Percentiles rank a stretch among this genome's conserved stretches.
Evolutionary conservation across 495 filamentous ascomycete genomes (phyloP).

Genomic region (Penicillium diatomitis): DNA sequence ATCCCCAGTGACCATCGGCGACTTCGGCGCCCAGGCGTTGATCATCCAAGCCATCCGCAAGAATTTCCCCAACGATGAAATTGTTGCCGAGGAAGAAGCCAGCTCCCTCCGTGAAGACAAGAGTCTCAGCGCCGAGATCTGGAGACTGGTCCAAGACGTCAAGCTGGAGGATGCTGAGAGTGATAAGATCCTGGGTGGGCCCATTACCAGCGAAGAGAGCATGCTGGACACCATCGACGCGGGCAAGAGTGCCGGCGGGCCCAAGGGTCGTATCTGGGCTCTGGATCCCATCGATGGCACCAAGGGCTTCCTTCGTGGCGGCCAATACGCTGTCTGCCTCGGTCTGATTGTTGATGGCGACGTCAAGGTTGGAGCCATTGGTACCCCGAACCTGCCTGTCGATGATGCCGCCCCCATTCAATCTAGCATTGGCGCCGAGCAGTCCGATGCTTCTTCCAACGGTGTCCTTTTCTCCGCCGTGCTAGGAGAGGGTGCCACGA

Average conservation of each 20-base stretch:
- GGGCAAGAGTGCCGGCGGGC: constrained; percentile 72
- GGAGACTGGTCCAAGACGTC: constrained; percentile 66
- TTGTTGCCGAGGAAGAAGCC: constrained; percentile 93
- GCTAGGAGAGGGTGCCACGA: constrained; percentile 63
- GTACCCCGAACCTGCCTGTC: constrained; percentile 87
- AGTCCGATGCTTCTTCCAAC: constrained; percentile 54
- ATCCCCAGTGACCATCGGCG: constrained; percentile 94
- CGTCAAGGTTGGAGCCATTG: constrained; percentile 87
- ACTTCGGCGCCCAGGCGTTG: constrained; percentile 94
- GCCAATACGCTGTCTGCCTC: constrained; percentile 93
- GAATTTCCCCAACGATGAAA: constrained; percentile 83
- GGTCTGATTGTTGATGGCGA: constrained; percentile 89
- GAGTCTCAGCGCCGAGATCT: constrained; percentile 62
- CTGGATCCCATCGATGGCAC: constrained; percentile 97
- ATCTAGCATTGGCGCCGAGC: constrained; percentile 56
- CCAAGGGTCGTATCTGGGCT: constrained; percentile 83
- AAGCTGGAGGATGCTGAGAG: constrained; percentile 59
- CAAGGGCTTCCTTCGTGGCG: constrained; percentile 93
- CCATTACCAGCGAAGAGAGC: constrained; percentile 53
- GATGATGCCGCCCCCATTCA: constrained; percentile 62
- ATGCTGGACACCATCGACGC: constrained; percentile 84
- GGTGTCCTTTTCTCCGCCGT: constrained; percentile 83
- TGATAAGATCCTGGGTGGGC: constrained; percentile 63
- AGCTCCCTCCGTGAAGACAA: constrained; percentile 60
- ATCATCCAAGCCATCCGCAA: constrained; percentile 83